Percentiles rank a stretch among this genome's conserved stretches.
Conservation (phyloP, 2,329 filamentous ascomycete species). For the Mycogone perniciosa region DNA sequence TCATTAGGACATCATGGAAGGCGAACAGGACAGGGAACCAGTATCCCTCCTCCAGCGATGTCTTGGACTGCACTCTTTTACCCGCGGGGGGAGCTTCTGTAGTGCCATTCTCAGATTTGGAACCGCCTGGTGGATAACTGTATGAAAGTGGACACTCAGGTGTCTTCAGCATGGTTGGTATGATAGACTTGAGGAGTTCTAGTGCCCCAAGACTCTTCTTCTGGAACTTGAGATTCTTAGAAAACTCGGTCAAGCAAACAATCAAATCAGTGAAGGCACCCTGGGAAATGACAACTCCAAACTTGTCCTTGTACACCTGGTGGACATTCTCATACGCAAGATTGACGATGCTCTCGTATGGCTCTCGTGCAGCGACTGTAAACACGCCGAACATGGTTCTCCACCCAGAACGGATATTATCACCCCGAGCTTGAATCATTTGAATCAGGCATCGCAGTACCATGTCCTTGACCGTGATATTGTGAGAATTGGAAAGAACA, state of each 20-base stretch:
- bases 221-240: conserved; percentile 97
- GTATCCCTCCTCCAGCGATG: conserved; percentile 92
- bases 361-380: conserved; percentile 87
- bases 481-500: conserved; percentile 87
- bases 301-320: conserved; percentile 90
- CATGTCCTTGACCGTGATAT: conserved; percentile 95
- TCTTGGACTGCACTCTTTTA: conserved; percentile 59
- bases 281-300: conserved; percentile 92
- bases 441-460: conserved; percentile 92
- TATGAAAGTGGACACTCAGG: conserved; percentile 89
- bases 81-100: conserved; percentile 36
- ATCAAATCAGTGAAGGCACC: conserved; percentile 95
- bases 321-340: conserved; percentile 95
- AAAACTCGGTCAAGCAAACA: conserved; percentile 95
- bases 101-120: not conserved
- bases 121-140: conserved; percentile 25
- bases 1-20: conserved; percentile 99
- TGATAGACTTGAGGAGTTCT: conserved; percentile 86
- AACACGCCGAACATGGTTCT: conserved; percentile 99
- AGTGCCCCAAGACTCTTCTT: conserved; percentile 97
- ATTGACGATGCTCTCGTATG: conserved; percentile 91
- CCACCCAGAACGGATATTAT: conserved; percentile 97
- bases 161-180: conserved; percentile 90
- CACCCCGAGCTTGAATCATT: conserved; percentile 95
- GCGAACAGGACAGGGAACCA: conserved; percentile 98